Evolutionary conservation across 2,329 filamentous ascomycete genomes (phyloP).

Genomic region (Aspergillus ochraceoroseus): DNA sequence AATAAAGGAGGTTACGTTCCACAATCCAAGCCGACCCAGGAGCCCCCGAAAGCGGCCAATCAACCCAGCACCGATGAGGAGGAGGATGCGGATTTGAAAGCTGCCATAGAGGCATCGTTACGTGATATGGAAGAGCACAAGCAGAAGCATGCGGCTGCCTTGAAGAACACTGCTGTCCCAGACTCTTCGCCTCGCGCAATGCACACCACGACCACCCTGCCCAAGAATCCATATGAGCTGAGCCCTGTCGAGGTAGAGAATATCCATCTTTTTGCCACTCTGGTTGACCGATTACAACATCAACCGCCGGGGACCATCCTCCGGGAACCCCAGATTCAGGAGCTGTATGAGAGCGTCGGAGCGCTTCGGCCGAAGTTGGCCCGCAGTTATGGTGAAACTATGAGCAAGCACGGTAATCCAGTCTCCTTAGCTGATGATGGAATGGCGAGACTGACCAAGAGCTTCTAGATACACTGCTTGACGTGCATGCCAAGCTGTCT

Average conservation of each 20-base stretch:
- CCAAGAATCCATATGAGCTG: conserved; percentile 91
- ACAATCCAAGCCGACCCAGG: conserved; percentile 48
- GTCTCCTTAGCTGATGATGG: background rate
- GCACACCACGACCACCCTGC: conserved; percentile 52
- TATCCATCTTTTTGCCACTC: conserved; percentile 89
- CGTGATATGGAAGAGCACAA: conserved; percentile 99
- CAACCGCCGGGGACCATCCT: conserved; percentile 93
- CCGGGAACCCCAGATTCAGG: conserved; percentile 95
- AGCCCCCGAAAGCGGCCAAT: conserved; percentile 44
- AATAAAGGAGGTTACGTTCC: conserved; percentile 69
- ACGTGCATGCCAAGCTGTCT: conserved; percentile 89
- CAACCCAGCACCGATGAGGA: conserved; percentile 58
- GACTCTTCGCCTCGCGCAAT: conserved; percentile 47
- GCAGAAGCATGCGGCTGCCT: conserved; percentile 73
- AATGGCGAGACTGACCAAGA: conserved; percentile 18
- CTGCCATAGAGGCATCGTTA: conserved; percentile 89
- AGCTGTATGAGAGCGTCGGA: conserved; percentile 97
- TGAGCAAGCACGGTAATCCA: conserved; percentile 88
- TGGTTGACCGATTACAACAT: conserved; percentile 90
- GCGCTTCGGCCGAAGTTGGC: conserved; percentile 86
- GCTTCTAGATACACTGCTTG: conserved; percentile 73
- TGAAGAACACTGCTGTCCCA: conserved; percentile 70
- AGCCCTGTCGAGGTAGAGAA: conserved; percentile 93
- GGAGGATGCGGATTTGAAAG: conserved; percentile 87
- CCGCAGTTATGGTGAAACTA: conserved; percentile 93